Conservation (phyloP, 371 early-diverging fungal species). For the Actinomortierella wolfii region DNA sequence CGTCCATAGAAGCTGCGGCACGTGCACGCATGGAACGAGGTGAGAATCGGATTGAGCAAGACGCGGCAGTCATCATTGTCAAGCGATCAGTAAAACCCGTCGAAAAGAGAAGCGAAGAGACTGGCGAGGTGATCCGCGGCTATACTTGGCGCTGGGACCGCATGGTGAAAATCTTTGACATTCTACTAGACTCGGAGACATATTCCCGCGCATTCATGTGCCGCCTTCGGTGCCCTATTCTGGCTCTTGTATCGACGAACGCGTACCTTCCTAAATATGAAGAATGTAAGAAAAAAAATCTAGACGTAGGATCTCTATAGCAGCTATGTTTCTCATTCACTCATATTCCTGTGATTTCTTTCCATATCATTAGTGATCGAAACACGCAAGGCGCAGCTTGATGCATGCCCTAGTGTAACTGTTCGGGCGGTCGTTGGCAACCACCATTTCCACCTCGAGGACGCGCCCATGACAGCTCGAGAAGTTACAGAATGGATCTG, state of each 20-base stretch:
- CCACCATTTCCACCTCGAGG: constrained; percentile 34
- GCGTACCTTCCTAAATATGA: constrained; percentile 6
- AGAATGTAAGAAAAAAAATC: constrained; percentile 9
- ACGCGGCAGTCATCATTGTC: no score
- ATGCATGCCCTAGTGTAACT: constrained; percentile 2
- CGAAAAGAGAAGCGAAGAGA: no score
- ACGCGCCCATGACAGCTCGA: constrained; percentile 17
- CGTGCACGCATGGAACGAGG: no score
- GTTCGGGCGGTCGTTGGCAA: constrained; percentile 16
- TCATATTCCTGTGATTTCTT: no score
- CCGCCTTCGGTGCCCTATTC: constrained; percentile 25
- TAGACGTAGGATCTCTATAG: no score
- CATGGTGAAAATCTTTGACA: constrained; percentile 27
- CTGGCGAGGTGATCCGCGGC: constrained; percentile 10
- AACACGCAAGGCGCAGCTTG: constrained; percentile 7
- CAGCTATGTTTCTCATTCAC: no score
- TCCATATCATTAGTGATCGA: constrained; percentile 5
- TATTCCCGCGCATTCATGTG: constrained; percentile 25
- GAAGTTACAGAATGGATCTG: constrained; percentile 15
- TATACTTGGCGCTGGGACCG: constrained; percentile 39
- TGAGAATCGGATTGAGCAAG: no score
- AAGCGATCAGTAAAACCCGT: no score
- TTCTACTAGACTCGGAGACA: constrained; percentile 21
- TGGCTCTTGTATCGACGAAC: constrained; percentile 18
- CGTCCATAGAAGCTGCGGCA: no score